Conservation (phyloP, 2,329 filamentous ascomycete species). For the Fusarium goolgardi region DNA sequence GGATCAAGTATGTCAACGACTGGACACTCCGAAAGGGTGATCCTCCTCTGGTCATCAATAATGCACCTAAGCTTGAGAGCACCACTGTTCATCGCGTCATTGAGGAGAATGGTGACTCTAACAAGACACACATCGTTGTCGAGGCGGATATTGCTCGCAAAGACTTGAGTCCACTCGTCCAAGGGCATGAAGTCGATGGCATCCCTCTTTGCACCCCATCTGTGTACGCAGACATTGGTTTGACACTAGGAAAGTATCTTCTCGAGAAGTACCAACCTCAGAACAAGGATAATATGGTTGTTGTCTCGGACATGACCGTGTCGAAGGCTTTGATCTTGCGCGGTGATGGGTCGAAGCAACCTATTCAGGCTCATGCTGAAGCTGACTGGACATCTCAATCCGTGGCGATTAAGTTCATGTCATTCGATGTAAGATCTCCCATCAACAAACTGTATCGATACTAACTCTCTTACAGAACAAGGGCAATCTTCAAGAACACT, state of each 20-base stretch:
- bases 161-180: slow-evolving; percentile 32
- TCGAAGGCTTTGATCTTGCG: slow-evolving; percentile 35
- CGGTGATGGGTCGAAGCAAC: slow-evolving; percentile 10
- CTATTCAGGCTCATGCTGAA: slow-evolving; percentile 34
- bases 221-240: slow-evolving; percentile 37
- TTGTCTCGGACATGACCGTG: slow-evolving; percentile 40
- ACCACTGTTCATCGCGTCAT: slow-evolving; percentile 35
- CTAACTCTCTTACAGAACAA: slow-evolving; percentile 1
- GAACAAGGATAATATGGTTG: slow-evolving; percentile 26
- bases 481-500: slow-evolving; percentile 27
- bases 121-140: slow-evolving; percentile 28
- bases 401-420: slow-evolving; percentile 28
- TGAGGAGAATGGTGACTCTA: slow-evolving; percentile 31
- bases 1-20: slow-evolving; percentile 73
- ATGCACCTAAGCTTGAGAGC: slow-evolving; percentile 22
- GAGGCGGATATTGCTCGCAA: slow-evolving; percentile 38
- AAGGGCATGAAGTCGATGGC: slow-evolving; percentile 38
- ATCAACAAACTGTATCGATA: no score
- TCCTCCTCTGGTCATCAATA: slow-evolving; percentile 33
- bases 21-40: slow-evolving; percentile 75
- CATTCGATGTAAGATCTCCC: slow-evolving; percentile 39
- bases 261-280: slow-evolving; percentile 25
- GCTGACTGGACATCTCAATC: slow-evolving; percentile 30
- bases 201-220: slow-evolving; percentile 39
- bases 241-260: slow-evolving; percentile 33